Evolutionary conservation across 164 flowering plant species (phyloP).

Genomic region (Magnolia sinica): DNA sequence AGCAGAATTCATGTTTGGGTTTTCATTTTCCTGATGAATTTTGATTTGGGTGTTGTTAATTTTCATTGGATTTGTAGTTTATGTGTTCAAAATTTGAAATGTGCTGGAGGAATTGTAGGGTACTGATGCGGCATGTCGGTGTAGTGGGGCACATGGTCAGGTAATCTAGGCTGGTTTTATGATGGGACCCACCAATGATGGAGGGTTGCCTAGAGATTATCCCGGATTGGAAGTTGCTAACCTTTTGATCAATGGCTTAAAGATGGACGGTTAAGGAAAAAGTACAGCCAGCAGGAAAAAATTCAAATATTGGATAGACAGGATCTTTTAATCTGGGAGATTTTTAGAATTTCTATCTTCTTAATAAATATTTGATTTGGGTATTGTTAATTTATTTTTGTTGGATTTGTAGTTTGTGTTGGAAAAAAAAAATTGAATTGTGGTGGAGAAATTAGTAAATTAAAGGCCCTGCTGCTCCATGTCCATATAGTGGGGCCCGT

Average conservation of each 20-base stretch:
- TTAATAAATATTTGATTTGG: too few relatives aligned
- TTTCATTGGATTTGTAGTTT: background rate
- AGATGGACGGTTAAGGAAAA: too few relatives aligned
- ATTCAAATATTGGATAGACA: too few relatives aligned
- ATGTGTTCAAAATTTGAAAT: background rate
- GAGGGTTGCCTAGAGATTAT: background rate
- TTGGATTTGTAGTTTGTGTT: too few relatives aligned
- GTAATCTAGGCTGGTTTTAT: background rate
- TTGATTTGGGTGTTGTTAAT: conserved; percentile 3
- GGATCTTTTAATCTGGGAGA: too few relatives aligned
- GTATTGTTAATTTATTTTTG: too few relatives aligned
- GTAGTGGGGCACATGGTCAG: background rate
- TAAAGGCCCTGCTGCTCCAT: too few relatives aligned
- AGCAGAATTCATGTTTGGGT: background rate
- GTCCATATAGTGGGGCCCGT: too few relatives aligned
- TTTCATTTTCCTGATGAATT: background rate
- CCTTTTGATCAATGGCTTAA: background rate
- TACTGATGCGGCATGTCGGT: background rate
- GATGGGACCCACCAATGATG: background rate
- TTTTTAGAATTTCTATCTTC: too few relatives aligned
- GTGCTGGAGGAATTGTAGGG: background rate
- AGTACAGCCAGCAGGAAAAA: too few relatives aligned
- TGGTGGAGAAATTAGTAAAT: too few relatives aligned
- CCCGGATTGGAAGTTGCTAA: background rate
- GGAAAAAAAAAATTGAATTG: too few relatives aligned